phyloP scores from a whole-genome alignment of 176 grass and related monocot genomes.

The Rhynchospora pubera region DNA sequence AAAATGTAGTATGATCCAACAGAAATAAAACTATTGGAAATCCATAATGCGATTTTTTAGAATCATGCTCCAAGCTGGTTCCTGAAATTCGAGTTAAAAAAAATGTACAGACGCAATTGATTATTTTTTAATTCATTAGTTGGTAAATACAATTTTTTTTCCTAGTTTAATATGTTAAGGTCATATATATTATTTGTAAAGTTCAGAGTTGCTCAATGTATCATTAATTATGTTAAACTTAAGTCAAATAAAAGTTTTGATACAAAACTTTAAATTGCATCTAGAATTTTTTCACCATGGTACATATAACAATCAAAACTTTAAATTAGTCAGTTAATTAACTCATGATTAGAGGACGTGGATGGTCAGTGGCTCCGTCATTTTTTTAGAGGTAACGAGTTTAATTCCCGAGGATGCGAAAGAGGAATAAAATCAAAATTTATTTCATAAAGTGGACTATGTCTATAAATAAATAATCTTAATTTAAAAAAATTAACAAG shows the following conservation, averaged over 20 bases:
- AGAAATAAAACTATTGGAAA: background rate
- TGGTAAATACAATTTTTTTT: background rate
- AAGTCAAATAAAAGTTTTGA: background rate
- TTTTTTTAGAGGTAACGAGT: no score
- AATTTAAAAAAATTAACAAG: no score
- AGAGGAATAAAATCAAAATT: no score
- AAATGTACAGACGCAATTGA: slow-evolving; percentile 6
- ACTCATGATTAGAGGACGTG: no score
- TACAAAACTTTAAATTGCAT: background rate
- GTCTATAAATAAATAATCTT: no score
- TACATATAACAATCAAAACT: no score
- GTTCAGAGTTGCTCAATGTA: background rate
- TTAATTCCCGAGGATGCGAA: no score
- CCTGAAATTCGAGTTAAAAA: background rate
- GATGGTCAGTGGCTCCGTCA: no score
- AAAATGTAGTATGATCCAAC: background rate
- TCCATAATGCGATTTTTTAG: background rate
- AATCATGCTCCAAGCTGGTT: background rate
- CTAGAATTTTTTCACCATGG: background rate
- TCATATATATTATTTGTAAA: background rate
- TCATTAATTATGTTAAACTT: background rate
- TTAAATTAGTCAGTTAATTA: no score
- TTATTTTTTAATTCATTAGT: background rate
- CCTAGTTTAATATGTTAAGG: background rate
- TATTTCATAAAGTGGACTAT: no score